phyloP scores from a whole-genome alignment of 2,329 filamentous ascomycete genomes.

The Arachnomyces sp. region DNA sequence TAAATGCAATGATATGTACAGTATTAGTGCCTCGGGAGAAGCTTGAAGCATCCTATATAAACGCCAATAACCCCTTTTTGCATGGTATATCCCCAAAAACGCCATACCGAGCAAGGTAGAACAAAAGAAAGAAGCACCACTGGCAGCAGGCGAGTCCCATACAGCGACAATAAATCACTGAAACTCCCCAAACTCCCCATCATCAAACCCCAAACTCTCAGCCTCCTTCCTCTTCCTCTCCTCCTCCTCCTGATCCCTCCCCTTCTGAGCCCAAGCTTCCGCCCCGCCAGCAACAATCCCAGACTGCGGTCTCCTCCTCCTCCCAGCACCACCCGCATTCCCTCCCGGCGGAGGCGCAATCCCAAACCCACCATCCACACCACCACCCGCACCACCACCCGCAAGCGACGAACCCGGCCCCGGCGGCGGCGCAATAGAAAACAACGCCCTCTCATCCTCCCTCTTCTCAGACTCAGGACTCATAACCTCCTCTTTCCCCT shows the following conservation, averaged over 20 bases:
- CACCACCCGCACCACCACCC: neutral
- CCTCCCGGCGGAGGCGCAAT: slow-evolving; percentile 60
- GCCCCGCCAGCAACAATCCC: slow-evolving; percentile 32
- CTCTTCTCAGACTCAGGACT: slow-evolving; percentile 14
- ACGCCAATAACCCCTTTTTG: too few relatives aligned
- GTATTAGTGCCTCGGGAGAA: too few relatives aligned
- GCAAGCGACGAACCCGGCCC: slow-evolving; percentile 7
- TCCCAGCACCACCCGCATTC: slow-evolving; percentile 47
- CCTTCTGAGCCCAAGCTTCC: too few relatives aligned
- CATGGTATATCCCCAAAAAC: too few relatives aligned
- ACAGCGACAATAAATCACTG: too few relatives aligned
- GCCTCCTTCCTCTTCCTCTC: slow-evolving; percentile 29
- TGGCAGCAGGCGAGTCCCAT: too few relatives aligned
- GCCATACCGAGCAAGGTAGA: neutral
- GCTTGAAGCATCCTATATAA: too few relatives aligned
- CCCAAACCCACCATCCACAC: slow-evolving; percentile 15
- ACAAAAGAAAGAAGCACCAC: neutral
- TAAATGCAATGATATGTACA: too few relatives aligned
- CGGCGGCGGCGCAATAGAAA: slow-evolving; percentile 68
- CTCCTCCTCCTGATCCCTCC: too few relatives aligned
- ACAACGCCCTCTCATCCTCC: slow-evolving; percentile 44
- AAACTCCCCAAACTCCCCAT: slow-evolving; percentile 84
- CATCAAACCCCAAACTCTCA: slow-evolving; percentile 69
- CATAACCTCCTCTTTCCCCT: slow-evolving; percentile 18
- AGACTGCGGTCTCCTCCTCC: slow-evolving; percentile 47